Evolutionary conservation across 2,329 filamentous ascomycete species (phyloP).

Genomic region (Fusarium equiseti): DNA sequence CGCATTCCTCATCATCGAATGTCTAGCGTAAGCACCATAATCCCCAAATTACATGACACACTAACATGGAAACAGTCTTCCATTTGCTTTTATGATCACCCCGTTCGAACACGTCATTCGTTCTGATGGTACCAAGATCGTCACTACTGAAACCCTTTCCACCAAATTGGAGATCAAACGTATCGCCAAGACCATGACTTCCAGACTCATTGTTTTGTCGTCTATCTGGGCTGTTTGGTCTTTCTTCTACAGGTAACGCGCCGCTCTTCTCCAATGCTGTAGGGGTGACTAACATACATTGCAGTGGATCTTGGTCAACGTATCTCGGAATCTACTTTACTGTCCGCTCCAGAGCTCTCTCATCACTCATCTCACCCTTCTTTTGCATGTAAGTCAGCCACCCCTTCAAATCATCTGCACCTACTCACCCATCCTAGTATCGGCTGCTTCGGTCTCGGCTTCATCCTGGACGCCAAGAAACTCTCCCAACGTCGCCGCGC

Average conservation of each 20-base stretch:
- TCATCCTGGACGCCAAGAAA: slow-evolving; percentile 15
- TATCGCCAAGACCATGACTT: slow-evolving; percentile 20
- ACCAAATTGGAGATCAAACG: slow-evolving; percentile 17
- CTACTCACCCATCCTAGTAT: neutral
- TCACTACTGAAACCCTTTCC: slow-evolving; percentile 7
- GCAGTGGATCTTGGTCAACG: slow-evolving; percentile 16
- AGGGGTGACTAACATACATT: fast-evolving
- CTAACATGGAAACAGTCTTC: neutral
- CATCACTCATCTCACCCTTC: slow-evolving; percentile 16
- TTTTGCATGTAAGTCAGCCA: slow-evolving; percentile 6
- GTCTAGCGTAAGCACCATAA: neutral
- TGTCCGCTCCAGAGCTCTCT: slow-evolving; percentile 7
- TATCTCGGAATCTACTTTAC: slow-evolving; percentile 24
- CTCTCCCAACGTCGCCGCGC: slow-evolving; percentile 13
- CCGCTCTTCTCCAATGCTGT: fast-evolving
- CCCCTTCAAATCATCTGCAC: fast-evolving
- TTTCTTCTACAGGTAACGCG: slow-evolving; percentile 10
- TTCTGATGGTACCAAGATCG: slow-evolving; percentile 20
- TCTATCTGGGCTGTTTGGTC: slow-evolving; percentile 15
- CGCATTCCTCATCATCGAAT: slow-evolving; percentile 18
- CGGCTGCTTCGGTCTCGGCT: slow-evolving; percentile 13
- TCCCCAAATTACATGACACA: fast-evolving
- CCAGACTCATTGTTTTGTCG: slow-evolving; percentile 2
- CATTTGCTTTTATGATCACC: slow-evolving; percentile 14
- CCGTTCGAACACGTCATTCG: slow-evolving; percentile 16